Conservation (phyloP, 768 basidiomycete genomes). For the Panellus pusillus region DNA sequence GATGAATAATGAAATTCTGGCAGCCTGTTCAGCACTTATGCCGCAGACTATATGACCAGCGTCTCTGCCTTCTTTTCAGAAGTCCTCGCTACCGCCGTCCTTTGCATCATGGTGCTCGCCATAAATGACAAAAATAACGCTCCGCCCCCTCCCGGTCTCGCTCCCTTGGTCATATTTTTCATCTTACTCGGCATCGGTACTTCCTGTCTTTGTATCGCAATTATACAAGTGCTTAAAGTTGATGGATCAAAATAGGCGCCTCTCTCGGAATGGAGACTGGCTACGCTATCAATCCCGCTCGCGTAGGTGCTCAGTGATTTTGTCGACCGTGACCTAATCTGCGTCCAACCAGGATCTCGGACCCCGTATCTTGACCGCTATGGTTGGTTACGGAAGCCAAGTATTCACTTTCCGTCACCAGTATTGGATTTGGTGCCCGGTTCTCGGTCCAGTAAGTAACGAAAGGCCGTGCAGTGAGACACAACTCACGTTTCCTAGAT, state of each 20-base stretch:
- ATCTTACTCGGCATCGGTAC: constrained; percentile 56
- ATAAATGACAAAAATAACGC: constrained; percentile 53
- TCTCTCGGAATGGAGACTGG: constrained; percentile 63
- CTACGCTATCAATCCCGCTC: constrained; percentile 22
- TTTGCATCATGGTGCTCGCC: constrained; percentile 55
- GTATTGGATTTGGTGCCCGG: constrained; percentile 58
- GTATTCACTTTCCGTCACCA: constrained; percentile 38
- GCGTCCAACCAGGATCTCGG: constrained; percentile 40
- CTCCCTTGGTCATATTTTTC: constrained; percentile 57
- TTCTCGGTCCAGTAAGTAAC: constrained; percentile 42
- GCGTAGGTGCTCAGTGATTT: background rate
- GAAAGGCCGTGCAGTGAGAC: too few relatives aligned
- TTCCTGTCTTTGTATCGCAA: background rate
- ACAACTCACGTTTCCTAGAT: too few relatives aligned
- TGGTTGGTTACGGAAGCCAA: constrained; percentile 47
- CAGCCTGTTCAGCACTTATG: constrained; percentile 58
- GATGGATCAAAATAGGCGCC: constrained; percentile 10
- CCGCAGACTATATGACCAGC: constrained; percentile 49
- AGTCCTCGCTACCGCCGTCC: constrained; percentile 26
- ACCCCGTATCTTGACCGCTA: constrained; percentile 52
- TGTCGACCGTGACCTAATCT: too few relatives aligned
- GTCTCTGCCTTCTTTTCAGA: constrained; percentile 45
- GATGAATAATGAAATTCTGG: too few relatives aligned
- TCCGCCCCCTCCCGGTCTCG: constrained; percentile 48
- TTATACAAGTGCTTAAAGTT: background rate